phyloP scores from a whole-genome alignment of 2,329 filamentous ascomycete species.

The Alternaria panax region DNA sequence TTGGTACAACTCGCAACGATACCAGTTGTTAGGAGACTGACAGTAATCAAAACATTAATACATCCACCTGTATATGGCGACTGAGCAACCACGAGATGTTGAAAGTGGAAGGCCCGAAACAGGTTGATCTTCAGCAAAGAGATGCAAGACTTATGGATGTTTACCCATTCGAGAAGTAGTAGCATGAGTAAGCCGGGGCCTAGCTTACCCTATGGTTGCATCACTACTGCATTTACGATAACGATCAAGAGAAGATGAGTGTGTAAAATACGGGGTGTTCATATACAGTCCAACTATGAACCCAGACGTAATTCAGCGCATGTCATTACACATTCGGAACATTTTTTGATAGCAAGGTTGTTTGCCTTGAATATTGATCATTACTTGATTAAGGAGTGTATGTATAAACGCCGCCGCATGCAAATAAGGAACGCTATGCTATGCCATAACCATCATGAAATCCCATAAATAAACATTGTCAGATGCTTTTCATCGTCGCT shows the following conservation, averaged over 20 bases:
- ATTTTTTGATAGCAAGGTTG: not conserved
- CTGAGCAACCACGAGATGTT: too few species aligned
- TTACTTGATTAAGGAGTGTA: slow-evolving; percentile 20
- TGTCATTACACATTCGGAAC: not conserved
- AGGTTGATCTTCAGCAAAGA: too few species aligned
- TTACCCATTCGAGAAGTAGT: too few species aligned
- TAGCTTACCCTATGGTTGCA: not conserved
- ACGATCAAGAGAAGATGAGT: not conserved
- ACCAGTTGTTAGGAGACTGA: too few species aligned
- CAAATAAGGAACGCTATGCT: slow-evolving; percentile 9
- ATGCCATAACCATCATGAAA: slow-evolving; percentile 6
- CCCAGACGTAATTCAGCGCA: too few species aligned
- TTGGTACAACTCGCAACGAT: too few species aligned
- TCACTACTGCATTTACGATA: not conserved
- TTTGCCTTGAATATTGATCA: slow-evolving; percentile 2
- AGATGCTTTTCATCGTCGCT: not conserved
- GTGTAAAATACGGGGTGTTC: not conserved
- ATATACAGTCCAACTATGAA: too few species aligned
- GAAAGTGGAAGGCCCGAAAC: too few species aligned
- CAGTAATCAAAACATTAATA: too few species aligned
- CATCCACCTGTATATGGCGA: too few species aligned
- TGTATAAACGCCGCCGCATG: slow-evolving; percentile 13
- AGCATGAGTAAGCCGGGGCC: not conserved
- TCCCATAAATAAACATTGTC: slow-evolving; percentile 14
- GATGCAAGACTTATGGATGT: too few species aligned